Base-by-base conservation (phyloP, 2,329 filamentous ascomycete species). In the Aspergillus aculeatus region DNA sequence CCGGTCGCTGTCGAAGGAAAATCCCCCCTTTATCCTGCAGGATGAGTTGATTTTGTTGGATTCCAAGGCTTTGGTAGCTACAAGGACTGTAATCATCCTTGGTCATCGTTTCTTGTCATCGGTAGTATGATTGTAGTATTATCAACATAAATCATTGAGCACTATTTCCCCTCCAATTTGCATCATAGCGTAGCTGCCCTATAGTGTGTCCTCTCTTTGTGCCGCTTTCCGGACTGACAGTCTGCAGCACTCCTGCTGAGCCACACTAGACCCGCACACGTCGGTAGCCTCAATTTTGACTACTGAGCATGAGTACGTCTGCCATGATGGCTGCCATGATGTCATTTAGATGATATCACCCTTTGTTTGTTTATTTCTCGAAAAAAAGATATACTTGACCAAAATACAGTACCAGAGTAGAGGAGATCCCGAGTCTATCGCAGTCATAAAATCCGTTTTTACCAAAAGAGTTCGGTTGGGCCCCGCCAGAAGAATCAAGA, bases 231-330 rank as follows among this genome's bases (percentile, higher is more conserved):
- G 38, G 38, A 19, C 38, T 44, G 38, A 16, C 38, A 19, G 5
- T 44, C 38, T 44, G 16, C 38, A 44, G 38, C 38, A 44, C 14
- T n/a, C 38, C 38, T 16, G 16, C 38, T 63, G 57, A 64, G 64
- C 64, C 64, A 66, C 62, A 62, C 35, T 21, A 35, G 56, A 59
- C 50, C 59, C 62, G 63, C 57, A 23, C 32, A 31, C 41, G 47
- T 41, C 26, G 41, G 41, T 23, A 47, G 16, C 52, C 58, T 47
- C 41, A 24, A 54, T 26, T 44, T 49, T 32, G 29, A 55, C 47
- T 54, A 16, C 32, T 35, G 11, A 12, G 32, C 1, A 16, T 35
- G 11, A 29, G 26, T 35, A 19, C 56, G 41, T 61, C 48, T 54
- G 31, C 50, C 44, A 29, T 53, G 50, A 49, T 44, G 35, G 53